Base-by-base conservation (phyloP, 257 asterid species). In the Solanum neorickii region DNA sequence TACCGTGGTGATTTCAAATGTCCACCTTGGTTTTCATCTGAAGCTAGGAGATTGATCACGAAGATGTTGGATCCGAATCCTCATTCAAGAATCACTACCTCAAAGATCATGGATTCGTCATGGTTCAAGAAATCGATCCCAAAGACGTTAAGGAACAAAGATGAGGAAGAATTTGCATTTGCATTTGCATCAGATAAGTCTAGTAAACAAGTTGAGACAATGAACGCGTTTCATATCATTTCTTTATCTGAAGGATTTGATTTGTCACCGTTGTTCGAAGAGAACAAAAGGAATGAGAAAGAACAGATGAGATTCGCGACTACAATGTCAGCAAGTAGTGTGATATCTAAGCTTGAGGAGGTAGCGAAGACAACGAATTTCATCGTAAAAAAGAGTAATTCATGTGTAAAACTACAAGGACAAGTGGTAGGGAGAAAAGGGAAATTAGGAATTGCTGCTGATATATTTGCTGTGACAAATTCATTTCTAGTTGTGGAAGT, bases 1-100 rank as follows among this genome's bases (percentile, higher is more conserved):
- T 91, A 88, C 77, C 39, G 93, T 13, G 95, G 94, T 3, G 95
- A 93, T 86, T 92, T 93, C 90, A 91, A 91, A 75, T 93, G 94
- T 59, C 93, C 95, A 10, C 92, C 93, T 2, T 92, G 95, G 95
- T 90, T 93, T 37, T 92, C 95, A 3, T 83, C 95, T 0, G 95
- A 93, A 8, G 88, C 95, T 1, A 89, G 93, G 11, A 91, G 56
- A 59, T 74, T 93, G 74, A 87, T 93, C 14, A 92, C 92, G 8
- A 93, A 88, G 82, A 89, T 93, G 93, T 39, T 93, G 84, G 95
- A 93, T 87, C 95, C 94, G 0, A 91, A 93, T 86, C 93, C 95
- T 0, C 85, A 73, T 74, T 85, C 93, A 29, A 88, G 95, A 69
- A 90, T 92, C 6, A 82, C 89, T 7, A 89, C 89, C 1, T 70